Evolutionary conservation across 352 stramenopile species (phyloP).

Genomic region (Sclerospora graminicola): DNA sequence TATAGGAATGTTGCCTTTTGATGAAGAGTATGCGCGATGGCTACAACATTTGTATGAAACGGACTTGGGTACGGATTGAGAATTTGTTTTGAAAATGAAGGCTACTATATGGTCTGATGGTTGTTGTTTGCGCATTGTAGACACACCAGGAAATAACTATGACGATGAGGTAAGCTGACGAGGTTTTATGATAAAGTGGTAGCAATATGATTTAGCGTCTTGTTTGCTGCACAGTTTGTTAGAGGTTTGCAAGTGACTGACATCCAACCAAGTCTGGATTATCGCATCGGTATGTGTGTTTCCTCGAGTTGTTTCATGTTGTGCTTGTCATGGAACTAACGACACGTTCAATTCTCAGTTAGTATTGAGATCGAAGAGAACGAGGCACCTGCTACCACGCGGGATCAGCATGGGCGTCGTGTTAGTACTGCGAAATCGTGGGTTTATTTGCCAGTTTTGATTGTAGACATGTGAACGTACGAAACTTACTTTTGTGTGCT

Average conservation of each 20-base stretch:
- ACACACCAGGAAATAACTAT: slow-evolving; percentile 35
- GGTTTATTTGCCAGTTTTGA: slow-evolving; percentile 1
- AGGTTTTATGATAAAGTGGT: too few relatives aligned
- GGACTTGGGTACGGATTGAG: slow-evolving; percentile 48
- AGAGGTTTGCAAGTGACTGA: slow-evolving; percentile 20
- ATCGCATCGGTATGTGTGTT: slow-evolving; percentile 23
- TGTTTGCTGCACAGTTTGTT: slow-evolving; percentile 18
- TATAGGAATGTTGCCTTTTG: slow-evolving; percentile 51
- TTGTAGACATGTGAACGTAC: slow-evolving; percentile 7
- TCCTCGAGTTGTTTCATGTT: neutral
- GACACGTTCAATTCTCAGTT: slow-evolving; percentile 21
- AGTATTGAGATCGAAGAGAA: slow-evolving; percentile 34
- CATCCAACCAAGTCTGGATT: slow-evolving; percentile 23
- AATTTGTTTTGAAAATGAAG: neutral
- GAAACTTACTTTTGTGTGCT: neutral
- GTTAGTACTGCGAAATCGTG: slow-evolving; percentile 18
- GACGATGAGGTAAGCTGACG: slow-evolving; percentile 31
- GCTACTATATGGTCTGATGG: neutral
- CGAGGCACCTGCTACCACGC: slow-evolving; percentile 18
- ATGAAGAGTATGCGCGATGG: slow-evolving; percentile 83
- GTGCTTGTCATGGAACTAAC: too few relatives aligned
- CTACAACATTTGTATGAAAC: slow-evolving; percentile 81
- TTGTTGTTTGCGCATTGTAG: slow-evolving; percentile 10
- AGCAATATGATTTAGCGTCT: too few relatives aligned
- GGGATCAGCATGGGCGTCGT: slow-evolving; percentile 13